A percentile compares a stretch with the other conserved stretches of the same genome.
These are phyloP conservation scores for Austroboletus festivus DNA, from an alignment of 768 basidiomycete species.

Conservation along the genomic window DNA sequence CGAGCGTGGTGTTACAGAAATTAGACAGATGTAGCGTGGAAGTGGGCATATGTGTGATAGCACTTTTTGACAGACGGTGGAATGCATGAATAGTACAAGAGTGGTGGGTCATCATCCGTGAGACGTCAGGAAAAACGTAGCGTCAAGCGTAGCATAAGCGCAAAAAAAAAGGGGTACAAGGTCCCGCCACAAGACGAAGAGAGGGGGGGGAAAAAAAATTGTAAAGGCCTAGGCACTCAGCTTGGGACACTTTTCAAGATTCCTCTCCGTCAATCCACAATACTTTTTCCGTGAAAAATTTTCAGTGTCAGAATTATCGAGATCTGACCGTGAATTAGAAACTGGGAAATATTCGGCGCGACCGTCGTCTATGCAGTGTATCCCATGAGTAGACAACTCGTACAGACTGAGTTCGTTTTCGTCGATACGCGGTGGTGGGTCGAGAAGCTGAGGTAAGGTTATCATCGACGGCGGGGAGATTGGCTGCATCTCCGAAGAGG, in stretches of 20 bases:
- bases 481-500: conserved; percentile 34
- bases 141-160: conserved; percentile 13
- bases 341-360: conserved; percentile 34
- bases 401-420: conserved; percentile 27
- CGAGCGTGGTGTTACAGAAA: conserved; percentile 28
- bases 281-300: conserved; percentile 22
- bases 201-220: conserved; percentile 2
- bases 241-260: conserved; percentile 25
- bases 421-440: conserved; percentile 18
- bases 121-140: conserved; percentile 16
- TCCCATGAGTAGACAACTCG: conserved; percentile 22
- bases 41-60: conserved; percentile 23
- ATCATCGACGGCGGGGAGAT: conserved; percentile 30
- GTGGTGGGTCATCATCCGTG: conserved; percentile 21
- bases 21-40: conserved; percentile 27
- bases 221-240: conserved; percentile 23
- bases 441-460: conserved; percentile 27
- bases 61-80: conserved; percentile 12
- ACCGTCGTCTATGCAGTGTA: conserved; percentile 20
- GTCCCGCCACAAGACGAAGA: conserved; percentile 4
- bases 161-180: neutral
- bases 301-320: conserved; percentile 29
- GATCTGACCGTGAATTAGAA: conserved; percentile 35
- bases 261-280: conserved; percentile 19
- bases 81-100: conserved; percentile 29